These are phyloP conservation scores for Coemansia sp. DNA, from an alignment of 192 early-diverging fungal species.

Conservation along the genomic window DNA sequence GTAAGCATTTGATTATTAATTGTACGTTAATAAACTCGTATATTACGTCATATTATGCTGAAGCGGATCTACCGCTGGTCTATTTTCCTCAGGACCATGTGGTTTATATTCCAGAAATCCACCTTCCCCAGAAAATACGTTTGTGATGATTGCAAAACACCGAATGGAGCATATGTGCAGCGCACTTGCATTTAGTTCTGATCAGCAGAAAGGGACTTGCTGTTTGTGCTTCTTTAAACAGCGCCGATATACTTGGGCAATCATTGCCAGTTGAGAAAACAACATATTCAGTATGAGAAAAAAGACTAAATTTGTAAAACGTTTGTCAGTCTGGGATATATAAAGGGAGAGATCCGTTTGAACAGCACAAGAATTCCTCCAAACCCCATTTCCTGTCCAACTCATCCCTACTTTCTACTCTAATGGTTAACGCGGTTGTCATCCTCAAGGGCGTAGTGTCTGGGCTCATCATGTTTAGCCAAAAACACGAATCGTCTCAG, in stretches of 20 bases:
- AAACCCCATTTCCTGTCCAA: neutral
- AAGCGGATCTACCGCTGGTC: too few relatives aligned
- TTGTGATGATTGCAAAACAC: neutral
- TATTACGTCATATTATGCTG: neutral
- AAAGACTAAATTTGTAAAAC: neutral
- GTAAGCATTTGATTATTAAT: neutral
- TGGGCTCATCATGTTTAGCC: neutral
- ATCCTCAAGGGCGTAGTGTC: constrained; percentile 3
- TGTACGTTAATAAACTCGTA: neutral
- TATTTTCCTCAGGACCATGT: too few relatives aligned
- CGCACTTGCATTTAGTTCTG: neutral
- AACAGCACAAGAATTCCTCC: neutral
- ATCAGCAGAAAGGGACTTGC: neutral
- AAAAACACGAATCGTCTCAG: neutral
- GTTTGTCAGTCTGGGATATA: neutral
- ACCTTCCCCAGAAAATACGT: too few relatives aligned
- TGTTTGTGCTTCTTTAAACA: neutral
- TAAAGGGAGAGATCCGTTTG: neutral
- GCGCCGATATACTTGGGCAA: neutral
- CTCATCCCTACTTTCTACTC: neutral
- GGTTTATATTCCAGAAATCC: too few relatives aligned
- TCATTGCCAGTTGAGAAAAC: neutral
- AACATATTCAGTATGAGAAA: neutral
- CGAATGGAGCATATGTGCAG: neutral
- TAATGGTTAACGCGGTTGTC: constrained; percentile 4